Evolutionary conservation across 169 alveolate genomes (phyloP).

Genomic region (Cryptosporidium xiaoi): DNA sequence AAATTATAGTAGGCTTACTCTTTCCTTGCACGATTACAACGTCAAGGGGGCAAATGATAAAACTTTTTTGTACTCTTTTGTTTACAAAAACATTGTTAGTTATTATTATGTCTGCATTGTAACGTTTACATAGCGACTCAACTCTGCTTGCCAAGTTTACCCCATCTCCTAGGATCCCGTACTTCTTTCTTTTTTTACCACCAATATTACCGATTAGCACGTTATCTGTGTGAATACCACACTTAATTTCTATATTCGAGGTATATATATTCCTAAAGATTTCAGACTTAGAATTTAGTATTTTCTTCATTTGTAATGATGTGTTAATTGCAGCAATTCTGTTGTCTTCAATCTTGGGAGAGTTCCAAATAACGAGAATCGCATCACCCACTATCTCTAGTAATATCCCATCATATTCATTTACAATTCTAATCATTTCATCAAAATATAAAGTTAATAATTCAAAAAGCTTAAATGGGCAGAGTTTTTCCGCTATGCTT

Average conservation of each 20-base stretch:
- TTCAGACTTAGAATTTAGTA: conserved; percentile 9
- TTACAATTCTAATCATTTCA: conserved; percentile 39
- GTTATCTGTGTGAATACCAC: conserved; percentile 67
- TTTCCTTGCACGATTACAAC: conserved; percentile 56
- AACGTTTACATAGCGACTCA: conserved; percentile 61
- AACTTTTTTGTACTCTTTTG: conserved; percentile 1
- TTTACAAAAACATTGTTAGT: conserved; percentile 36
- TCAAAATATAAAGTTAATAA: conserved; percentile 44
- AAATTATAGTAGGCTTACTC: conserved; percentile 58
- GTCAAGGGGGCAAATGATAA: conserved; percentile 64
- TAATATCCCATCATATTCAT: conserved; percentile 48
- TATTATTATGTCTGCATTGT: conserved; percentile 46
- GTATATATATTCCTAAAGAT: not conserved
- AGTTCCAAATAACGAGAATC: conserved; percentile 74
- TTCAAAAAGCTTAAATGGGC: conserved; percentile 24
- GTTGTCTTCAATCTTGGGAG: conserved; percentile 71
- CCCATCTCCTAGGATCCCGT: conserved; percentile 75
- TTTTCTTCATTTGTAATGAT: conserved; percentile 57
- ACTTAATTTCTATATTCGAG: conserved; percentile 37
- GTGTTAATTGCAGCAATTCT: conserved; percentile 46
- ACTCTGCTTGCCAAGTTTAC: conserved; percentile 75
- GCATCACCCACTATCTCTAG: conserved; percentile 75
- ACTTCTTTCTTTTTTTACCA: conserved; percentile 68
- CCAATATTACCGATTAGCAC: conserved; percentile 75
- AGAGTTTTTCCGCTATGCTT: conserved; percentile 29